Evolutionary conservation across 1,284 basidiomycete genomes (phyloP), one percentile per base, ranked within the genome.

Genomic region (Neolentinus lepideus): DNA sequence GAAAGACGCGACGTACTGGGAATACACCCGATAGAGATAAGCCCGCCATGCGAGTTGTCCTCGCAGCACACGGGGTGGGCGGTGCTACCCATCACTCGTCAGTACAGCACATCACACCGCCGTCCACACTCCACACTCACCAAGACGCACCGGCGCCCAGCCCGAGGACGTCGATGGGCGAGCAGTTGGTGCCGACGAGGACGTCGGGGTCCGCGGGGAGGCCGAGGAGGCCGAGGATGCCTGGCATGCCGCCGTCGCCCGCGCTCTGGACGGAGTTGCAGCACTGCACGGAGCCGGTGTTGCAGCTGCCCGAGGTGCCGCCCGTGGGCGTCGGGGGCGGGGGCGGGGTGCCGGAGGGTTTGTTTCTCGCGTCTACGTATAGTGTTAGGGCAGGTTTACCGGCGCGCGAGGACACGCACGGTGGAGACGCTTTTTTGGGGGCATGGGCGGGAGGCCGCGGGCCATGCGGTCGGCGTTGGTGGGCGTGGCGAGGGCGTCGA

Each of bases 401-500:
- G 19, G 16, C 8, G 19, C 16, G 38, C 3, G 38, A 43, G 38
- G 38, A n/a, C 6, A 43, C 38, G 38, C 38, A 21, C 38, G 12
- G 29, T 31, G 29, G 38, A 43, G 19, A 16, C 38, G 38, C 38
- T 21, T 16, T 21, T 43, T 43, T 6, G 73, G 73, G 0, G 71
- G 57, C 3, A 65, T 61, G 1, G 70, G 73, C 26, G 70, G 63
- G 1, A 83, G 64, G 9, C 81, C 80, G 22, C 75, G 76, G 52
- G 77, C 76, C 52, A 83, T 58, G 50, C 81, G 78, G 6, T 73
- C 58, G 0, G 72, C 80, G 52, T 83, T 83, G 47, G 79, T 78
- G 56, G 78, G 75, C 11, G 70, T 65, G 12, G 67, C 67, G 21
- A 60, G 62, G 14, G 66, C 66, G 29, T 57, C 56, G 54, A 72